phyloP scores from a whole-genome alignment of 257 asterid genomes.

The Datura wrightii region DNA sequence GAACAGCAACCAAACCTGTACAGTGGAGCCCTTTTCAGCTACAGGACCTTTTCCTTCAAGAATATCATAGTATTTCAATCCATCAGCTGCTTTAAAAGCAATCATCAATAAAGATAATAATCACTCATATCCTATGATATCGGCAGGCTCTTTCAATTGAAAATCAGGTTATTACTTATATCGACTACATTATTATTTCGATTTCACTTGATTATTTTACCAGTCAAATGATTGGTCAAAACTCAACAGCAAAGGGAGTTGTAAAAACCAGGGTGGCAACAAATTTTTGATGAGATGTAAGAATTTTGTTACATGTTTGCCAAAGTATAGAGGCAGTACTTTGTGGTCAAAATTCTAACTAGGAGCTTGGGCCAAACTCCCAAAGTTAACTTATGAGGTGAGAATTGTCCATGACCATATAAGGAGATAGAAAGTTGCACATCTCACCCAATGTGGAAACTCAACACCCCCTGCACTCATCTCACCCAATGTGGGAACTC shows the following conservation, averaged over 20 bases:
- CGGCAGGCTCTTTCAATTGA: slow-evolving; percentile 1
- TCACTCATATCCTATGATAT: slow-evolving; percentile 18
- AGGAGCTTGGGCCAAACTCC: no score
- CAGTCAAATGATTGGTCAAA: neutral
- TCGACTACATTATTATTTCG: neutral
- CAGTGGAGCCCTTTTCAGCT: slow-evolving; percentile 81
- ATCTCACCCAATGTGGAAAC: neutral
- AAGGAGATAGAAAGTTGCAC: neutral
- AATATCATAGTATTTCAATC: slow-evolving; percentile 82
- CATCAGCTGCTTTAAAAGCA: slow-evolving; percentile 72
- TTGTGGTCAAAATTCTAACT: neutral
- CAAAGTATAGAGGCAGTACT: neutral
- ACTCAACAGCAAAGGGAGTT: neutral
- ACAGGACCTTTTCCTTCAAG: slow-evolving; percentile 83
- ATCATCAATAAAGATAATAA: slow-evolving; percentile 25
- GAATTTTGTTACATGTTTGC: neutral
- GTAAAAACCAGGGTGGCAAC: neutral
- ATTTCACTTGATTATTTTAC: neutral
- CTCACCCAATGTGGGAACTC: neutral
- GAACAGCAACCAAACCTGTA: slow-evolving; percentile 57
- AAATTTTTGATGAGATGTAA: neutral
- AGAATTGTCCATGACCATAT: neutral
- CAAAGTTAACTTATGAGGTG: neutral
- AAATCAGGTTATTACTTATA: neutral
- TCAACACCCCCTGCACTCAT: neutral